Evolutionary conservation across 768 basidiomycete genomes (phyloP), one percentile per base, ranked within the genome.

Genomic region (Jaapia argillacea): DNA sequence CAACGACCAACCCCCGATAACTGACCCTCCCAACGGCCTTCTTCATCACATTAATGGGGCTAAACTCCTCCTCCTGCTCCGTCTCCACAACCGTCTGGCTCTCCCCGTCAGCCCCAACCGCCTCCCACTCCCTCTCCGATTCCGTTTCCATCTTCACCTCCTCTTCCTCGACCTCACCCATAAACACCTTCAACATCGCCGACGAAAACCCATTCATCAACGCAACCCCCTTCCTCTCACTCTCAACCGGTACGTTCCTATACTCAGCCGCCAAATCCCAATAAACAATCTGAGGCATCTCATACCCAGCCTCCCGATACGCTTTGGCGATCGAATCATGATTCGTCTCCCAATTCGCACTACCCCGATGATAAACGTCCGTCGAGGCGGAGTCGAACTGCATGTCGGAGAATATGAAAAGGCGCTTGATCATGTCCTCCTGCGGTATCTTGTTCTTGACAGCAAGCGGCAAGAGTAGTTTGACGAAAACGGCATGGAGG

Each of bases 321-420:
- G 68, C 75, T 45, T 61, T 54, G 55, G 68, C 69, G 31, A 85
- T 71, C 18, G 56, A 57, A 25, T 79, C 70, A 51, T 85, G 72
- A 37, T 75, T 81, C 28, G 82, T 86, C 51, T 73, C 67, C 78
- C 80, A 84, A 6, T 45, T 44, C 0, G 48, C 41, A 2, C 41
- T 24, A 6, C 16, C 41, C n/a, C n/a, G n/a, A n/a, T n/a, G n/a
- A n/a, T n/a, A n/a, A n/a, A 42, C 31, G 5, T 38, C 35, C 5
- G 21, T 36, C 23, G 35, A 40, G 24, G 59, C 54, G n/a, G 47
- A 41, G 53, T 85, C 79, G 49, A 86, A 86, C 59, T 85, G 83
- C 84, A 86, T 85, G 54, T 86, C 82, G 2, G 75, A 74, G 56
- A 88, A 86, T 35, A 86, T 68, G 54, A 87, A 85, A 0, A 86